phyloP scores from a whole-genome alignment of 345 rosid species.

The Moricandia arvensis region DNA sequence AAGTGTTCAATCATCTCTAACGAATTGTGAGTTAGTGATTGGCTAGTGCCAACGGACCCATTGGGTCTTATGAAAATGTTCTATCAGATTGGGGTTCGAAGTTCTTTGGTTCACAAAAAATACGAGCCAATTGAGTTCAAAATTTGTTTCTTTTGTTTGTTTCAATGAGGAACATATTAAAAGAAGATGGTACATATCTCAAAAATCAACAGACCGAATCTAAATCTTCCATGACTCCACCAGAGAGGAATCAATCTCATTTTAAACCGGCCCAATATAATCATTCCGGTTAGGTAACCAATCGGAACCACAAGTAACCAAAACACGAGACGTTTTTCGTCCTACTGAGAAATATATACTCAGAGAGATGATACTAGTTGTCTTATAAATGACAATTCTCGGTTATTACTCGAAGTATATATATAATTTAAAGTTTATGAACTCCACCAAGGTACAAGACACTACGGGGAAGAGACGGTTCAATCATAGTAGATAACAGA shows the following conservation, averaged over 20 bases:
- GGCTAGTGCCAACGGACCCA: conserved; percentile 29
- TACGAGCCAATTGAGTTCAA: neutral
- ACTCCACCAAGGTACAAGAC: neutral
- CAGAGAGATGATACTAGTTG: neutral
- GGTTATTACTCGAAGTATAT: neutral
- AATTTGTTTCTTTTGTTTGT: neutral
- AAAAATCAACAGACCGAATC: neutral
- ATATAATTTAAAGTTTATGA: neutral
- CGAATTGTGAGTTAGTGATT: conserved; percentile 27
- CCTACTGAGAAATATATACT: neutral
- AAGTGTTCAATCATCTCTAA: neutral
- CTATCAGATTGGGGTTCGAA: conserved; percentile 17
- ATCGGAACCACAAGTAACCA: neutral
- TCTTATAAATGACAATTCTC: neutral
- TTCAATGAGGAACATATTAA: neutral
- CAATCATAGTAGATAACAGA: neutral
- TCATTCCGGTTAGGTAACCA: neutral
- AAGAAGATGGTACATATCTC: neutral
- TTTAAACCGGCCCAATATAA: neutral
- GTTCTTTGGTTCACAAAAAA: conserved; percentile 15
- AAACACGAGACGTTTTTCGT: neutral
- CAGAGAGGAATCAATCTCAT: neutral
- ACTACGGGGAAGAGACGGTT: neutral
- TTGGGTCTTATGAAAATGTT: conserved; percentile 24
- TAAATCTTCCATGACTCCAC: neutral